phyloP scores from a whole-genome alignment of 164 flowering plant species.

The Magnolia sinica region DNA sequence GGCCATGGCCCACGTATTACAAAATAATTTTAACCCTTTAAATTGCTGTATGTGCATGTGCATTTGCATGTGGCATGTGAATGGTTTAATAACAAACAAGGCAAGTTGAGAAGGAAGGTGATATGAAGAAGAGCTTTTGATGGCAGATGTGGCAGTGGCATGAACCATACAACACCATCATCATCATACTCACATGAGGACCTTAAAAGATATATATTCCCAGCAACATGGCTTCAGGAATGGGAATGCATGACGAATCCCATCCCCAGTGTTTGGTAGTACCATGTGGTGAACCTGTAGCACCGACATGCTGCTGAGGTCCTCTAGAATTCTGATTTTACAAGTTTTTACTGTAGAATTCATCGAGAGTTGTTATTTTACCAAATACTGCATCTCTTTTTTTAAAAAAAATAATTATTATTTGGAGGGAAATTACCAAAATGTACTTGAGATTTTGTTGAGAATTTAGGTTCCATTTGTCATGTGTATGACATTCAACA shows the following conservation, averaged over 20 bases:
- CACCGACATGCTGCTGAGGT: not conserved
- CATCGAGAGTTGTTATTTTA: too few species aligned
- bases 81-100: too few species aligned
- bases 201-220: not conserved
- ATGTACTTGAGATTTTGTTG: too few species aligned
- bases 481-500: too few species aligned
- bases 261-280: not conserved
- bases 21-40: too few species aligned
- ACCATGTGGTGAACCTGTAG: not conserved
- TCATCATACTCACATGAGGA: not conserved
- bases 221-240: not conserved
- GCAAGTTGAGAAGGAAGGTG: not conserved
- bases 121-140: not conserved
- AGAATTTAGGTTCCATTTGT: too few species aligned
- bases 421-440: too few species aligned
- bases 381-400: too few species aligned
- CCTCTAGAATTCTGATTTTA: too few species aligned
- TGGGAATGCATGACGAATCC: not conserved
- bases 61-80: not conserved
- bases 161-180: not conserved
- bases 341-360: too few species aligned
- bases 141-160: not conserved
- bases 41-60: not conserved
- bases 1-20: too few species aligned
- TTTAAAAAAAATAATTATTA: too few species aligned